Conservation (phyloP, 176 grass and related monocot genomes). For the Carex littledalei region DNA sequence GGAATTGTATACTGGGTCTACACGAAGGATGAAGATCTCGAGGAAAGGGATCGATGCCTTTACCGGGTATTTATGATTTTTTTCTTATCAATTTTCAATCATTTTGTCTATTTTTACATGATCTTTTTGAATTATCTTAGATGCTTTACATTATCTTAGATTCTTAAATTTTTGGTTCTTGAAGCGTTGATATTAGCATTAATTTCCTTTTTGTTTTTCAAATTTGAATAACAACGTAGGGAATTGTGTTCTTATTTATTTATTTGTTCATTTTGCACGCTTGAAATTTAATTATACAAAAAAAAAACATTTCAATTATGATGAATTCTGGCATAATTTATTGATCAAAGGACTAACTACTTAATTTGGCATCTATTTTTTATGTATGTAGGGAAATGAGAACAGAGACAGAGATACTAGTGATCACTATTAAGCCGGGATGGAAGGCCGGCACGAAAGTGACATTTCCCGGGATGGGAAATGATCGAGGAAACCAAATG, state of each 20-base stretch:
- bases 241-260: too few relatives aligned
- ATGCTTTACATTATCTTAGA: background rate
- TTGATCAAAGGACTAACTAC: background rate
- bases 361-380: background rate
- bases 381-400: constrained; percentile 36
- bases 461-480: constrained; percentile 59
- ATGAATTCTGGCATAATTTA: too few relatives aligned
- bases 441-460: constrained; percentile 89
- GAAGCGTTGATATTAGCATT: too few relatives aligned
- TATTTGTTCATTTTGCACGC: too few relatives aligned
- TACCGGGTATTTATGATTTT: constrained; percentile 31
- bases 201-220: too few relatives aligned
- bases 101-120: background rate
- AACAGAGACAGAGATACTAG: constrained; percentile 50
- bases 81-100: background rate
- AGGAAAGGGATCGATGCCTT: constrained; percentile 40
- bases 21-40: constrained; percentile 77
- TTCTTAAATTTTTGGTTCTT: background rate
- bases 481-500: constrained; percentile 31
- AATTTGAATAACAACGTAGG: too few relatives aligned
- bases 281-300: too few relatives aligned
- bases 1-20: constrained; percentile 68
- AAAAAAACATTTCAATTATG: too few relatives aligned
- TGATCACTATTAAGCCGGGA: constrained; percentile 72
- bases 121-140: background rate